Base-by-base conservation (phyloP, 345 rosid genomes). In the Acer yangbiense region DNA sequence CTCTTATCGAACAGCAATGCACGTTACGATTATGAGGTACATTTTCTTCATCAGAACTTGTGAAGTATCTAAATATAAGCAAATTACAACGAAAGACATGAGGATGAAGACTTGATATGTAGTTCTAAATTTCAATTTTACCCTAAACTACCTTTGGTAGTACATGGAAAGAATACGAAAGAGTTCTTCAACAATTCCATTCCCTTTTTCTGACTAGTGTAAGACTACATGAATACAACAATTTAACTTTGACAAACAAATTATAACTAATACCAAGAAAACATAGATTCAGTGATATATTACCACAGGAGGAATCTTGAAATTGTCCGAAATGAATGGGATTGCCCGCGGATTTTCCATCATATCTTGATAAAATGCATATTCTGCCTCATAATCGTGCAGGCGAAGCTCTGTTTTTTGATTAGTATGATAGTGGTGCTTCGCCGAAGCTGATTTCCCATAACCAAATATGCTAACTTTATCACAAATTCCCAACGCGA, bases 381-480 rank as follows among this genome's bases (percentile, higher is more conserved):
- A 95, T 72, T 95, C 99, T 0, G 99, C 98, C 73, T 83, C 89
- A 66, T 95, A 95, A 81, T 95, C 98, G 74, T 95, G 99, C 74
- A 95, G 81, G 17, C 29, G 72, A 9, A 95, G 92, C 91, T 95
- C 99, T 8, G 87, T 85, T 82, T 90, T 95, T 78, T 95, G 98
- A 80, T 89, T 95, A 8, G 96, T 90, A 81, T 95, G 97, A 76
- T 95, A 93, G 83, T 95, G 98, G 29, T 92, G 99, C 88, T 89
- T 93, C 0, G 91, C 87, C 0, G 77, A 78, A 71, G 79, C 81
- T 23, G 85, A 85, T 82, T 95, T 95, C 76, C 99, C 99, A 69
- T 90, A 95, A 54, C 99, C 98, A 54, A 95, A 93, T 9, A 95
- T 23, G n/a, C 93, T 82, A 48, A 95, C 98, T 83, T 78, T 81